Evolutionary conservation across 257 asterid genomes (phyloP), one percentile per base, ranked within the genome.

Genomic region (Parsonsia alboflavescens): DNA sequence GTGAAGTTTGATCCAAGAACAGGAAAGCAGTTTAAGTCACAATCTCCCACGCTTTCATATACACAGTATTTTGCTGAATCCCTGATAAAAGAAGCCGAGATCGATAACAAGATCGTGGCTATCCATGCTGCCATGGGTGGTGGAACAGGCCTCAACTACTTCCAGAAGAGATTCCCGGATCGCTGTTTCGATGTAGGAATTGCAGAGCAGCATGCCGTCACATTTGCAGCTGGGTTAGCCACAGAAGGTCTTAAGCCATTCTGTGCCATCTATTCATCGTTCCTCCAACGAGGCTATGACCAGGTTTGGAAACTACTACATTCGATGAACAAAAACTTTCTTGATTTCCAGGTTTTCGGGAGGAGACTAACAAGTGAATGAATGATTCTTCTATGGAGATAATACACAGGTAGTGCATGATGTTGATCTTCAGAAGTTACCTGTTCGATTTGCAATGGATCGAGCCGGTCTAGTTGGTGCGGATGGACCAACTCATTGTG

Each of bases 121-220:
- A 86, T 91, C 22, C 96, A 89, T 80, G 96, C 97, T 21, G 96
- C 96, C 74, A 89, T 90, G 97, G 97, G 97, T 8, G 96, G 96
- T 68, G 97, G 96, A 67, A 90, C 96, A 19, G 96, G 96, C 65
- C 83, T 91, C 10, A 90, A 88, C 46, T 86, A 84, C 61, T 91
- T 91, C 77, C 94, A 91, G 73, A 88, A 88, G 50, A 77, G 46
- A 11, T 88, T 88, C 68, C 97, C 95, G 0, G 84, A 87, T 0
- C 90, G 95, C 9, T 90, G 94, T 71, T 91, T 92, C 63, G 96
- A 90, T 39, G 96, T 90, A 0, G 97, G 96, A 36, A 92, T 92
- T 48, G 97, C 97, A 4, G 97, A 92, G 71, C 97, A 92, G 77
- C 97, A 92, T 36, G 97, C 91, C 5, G 91, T 92, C 21, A 90